Evolutionary conservation across 1,284 basidiomycete species (phyloP).

Genomic region (Austroboletus niveus): DNA sequence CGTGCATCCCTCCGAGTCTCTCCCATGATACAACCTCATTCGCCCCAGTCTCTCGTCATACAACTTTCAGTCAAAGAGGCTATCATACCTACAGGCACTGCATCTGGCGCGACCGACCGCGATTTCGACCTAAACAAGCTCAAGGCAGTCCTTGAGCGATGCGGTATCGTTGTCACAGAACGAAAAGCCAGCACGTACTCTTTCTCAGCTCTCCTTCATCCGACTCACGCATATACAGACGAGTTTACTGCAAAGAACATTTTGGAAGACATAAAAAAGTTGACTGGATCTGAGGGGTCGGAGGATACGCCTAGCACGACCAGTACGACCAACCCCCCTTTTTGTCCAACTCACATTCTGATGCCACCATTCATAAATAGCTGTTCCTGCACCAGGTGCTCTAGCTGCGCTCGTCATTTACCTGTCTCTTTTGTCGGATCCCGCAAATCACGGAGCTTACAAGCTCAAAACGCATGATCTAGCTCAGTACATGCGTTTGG

Average conservation of each 20-base stretch:
- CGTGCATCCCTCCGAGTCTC: conserved; percentile 6
- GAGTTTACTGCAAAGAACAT: conserved; percentile 85
- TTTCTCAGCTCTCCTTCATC: background rate
- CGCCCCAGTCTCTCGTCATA: conserved; percentile 83
- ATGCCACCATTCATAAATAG: conserved; percentile 24
- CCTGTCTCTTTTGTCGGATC: conserved; percentile 80
- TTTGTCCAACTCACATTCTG: conserved; percentile 13
- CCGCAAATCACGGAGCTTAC: conserved; percentile 82
- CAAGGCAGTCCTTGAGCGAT: conserved; percentile 83
- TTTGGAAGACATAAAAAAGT: conserved; percentile 80
- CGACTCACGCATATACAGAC: conserved; percentile 41
- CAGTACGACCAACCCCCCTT: conserved; percentile 6
- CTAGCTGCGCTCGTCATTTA: conserved; percentile 83
- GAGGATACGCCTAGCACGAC: conserved; percentile 17
- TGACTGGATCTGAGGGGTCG: conserved; percentile 40
- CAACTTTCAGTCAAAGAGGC: conserved; percentile 98
- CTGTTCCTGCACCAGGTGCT: conserved; percentile 44
- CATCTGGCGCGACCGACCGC: conserved; percentile 65
- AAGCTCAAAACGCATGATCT: conserved; percentile 87
- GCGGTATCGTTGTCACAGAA: conserved; percentile 89
- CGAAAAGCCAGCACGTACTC: conserved; percentile 70
- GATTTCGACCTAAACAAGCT: conserved; percentile 89
- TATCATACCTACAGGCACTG: conserved; percentile 67
- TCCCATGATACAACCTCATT: background rate
- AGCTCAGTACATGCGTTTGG: conserved; percentile 93